phyloP scores from a whole-genome alignment of 768 basidiomycete genomes.

The Boletus coccyginus region DNA sequence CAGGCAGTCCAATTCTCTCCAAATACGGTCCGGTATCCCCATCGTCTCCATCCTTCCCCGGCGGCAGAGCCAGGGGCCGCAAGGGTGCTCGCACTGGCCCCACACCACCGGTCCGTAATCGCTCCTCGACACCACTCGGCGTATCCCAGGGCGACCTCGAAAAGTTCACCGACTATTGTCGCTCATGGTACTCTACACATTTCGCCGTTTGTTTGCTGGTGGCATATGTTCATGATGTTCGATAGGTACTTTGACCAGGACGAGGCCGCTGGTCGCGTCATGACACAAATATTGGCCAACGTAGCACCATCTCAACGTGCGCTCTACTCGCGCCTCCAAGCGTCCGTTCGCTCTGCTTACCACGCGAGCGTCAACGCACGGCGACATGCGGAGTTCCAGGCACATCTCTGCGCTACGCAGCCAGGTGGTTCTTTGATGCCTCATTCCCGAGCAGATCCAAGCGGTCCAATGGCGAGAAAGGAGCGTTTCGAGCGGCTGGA shows the following conservation, averaged over 20 bases:
- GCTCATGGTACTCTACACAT: slow-evolving; percentile 58
- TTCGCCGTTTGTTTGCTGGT: background rate
- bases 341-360: slow-evolving; percentile 80
- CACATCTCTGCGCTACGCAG: slow-evolving; percentile 73
- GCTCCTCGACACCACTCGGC: slow-evolving; percentile 69
- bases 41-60: slow-evolving; percentile 53
- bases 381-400: slow-evolving; percentile 80
- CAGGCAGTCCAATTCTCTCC: slow-evolving; percentile 47
- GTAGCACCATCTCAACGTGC: slow-evolving; percentile 83
- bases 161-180: slow-evolving; percentile 72
- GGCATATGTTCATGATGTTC: slow-evolving; percentile 9
- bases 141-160: slow-evolving; percentile 69
- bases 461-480: slow-evolving; percentile 62
- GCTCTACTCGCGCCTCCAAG: slow-evolving; percentile 82
- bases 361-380: slow-evolving; percentile 78
- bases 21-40: slow-evolving; percentile 47
- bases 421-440: slow-evolving; percentile 80
- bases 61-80: slow-evolving; percentile 46
- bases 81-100: slow-evolving; percentile 46
- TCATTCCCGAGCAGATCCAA: slow-evolving; percentile 65
- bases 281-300: slow-evolving; percentile 80
- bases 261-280: slow-evolving; percentile 69
- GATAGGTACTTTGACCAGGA: slow-evolving; percentile 83
- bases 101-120: slow-evolving; percentile 55
- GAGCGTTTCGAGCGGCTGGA: slow-evolving; percentile 75